Conservation (phyloP, 2,329 filamentous ascomycete genomes). For the Canariomyces notabilis region DNA sequence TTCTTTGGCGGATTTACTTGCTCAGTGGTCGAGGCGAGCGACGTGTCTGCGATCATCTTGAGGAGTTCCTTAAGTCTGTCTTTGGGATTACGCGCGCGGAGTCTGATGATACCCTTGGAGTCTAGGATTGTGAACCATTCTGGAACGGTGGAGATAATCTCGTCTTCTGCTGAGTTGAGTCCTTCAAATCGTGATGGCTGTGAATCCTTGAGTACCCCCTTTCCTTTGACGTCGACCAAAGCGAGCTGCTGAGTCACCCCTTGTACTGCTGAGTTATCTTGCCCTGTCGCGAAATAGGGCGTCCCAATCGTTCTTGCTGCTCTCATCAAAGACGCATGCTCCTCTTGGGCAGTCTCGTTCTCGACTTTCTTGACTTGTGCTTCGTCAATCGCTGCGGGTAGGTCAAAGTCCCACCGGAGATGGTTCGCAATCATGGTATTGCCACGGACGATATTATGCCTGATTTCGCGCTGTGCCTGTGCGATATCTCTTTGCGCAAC, state of each 20-base stretch:
- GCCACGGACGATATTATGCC: background rate
- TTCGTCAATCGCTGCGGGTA: background rate
- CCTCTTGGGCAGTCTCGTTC: background rate
- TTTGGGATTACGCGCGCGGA: background rate
- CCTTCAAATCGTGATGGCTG: background rate
- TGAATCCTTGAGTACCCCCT: background rate
- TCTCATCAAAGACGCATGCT: background rate
- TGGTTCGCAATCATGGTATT: background rate
- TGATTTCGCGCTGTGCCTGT: background rate
- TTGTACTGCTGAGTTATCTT: background rate
- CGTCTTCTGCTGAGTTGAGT: background rate
- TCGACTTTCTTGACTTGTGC: background rate
- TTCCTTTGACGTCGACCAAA: background rate
- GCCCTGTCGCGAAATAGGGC: background rate
- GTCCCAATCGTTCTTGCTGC: constrained; percentile 3
- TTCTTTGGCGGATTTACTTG: background rate
- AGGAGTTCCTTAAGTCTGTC: constrained; percentile 12
- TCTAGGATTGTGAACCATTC: constrained; percentile 16
- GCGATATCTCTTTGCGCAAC: background rate
- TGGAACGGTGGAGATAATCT: constrained; percentile 4
- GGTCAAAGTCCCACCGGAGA: constrained; percentile 6
- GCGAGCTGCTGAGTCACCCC: background rate
- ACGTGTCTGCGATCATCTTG: background rate
- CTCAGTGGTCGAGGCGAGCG: background rate
- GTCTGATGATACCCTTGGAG: constrained; percentile 1